Conservation (phyloP, 1,284 basidiomycete species). For the Sutorius eximius region DNA sequence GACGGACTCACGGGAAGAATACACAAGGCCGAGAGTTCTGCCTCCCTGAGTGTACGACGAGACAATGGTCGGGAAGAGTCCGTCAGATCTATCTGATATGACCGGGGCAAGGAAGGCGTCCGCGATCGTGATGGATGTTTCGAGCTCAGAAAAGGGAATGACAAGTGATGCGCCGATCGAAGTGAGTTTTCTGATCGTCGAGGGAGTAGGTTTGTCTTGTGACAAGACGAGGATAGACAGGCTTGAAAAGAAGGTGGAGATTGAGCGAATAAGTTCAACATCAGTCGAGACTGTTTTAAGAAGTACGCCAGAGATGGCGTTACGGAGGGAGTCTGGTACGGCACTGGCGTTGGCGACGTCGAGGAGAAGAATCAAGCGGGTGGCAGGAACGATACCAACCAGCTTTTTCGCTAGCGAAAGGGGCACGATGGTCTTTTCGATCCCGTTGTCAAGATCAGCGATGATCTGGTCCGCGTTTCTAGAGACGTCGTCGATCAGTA, state of each 20-base stretch:
- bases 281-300: conserved; percentile 70
- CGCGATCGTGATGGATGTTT: conserved; percentile 69
- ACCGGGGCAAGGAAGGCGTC: conserved; percentile 86
- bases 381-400: conserved; percentile 65
- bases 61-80: conserved; percentile 91
- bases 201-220: conserved; percentile 50
- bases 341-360: conserved; percentile 72
- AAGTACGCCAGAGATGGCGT: conserved; percentile 73
- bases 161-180: conserved; percentile 67
- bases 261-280: conserved; percentile 67
- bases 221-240: conserved; percentile 65
- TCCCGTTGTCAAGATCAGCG: conserved; percentile 71
- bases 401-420: conserved; percentile 65
- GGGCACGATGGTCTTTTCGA: conserved; percentile 75
- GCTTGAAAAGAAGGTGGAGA: conserved; percentile 71
- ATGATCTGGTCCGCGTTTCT: conserved; percentile 59
- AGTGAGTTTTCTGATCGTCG: conserved; percentile 56
- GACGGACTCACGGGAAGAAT: conserved; percentile 91
- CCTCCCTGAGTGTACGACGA: conserved; percentile 72
- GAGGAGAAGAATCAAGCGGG: conserved; percentile 73
- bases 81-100: conserved; percentile 87
- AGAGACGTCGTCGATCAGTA: conserved; percentile 57
- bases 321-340: conserved; percentile 70
- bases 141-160: conserved; percentile 69
- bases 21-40: conserved; percentile 89